Conservation (phyloP, 345 rosid genomes). For the Populus nigra region DNA sequence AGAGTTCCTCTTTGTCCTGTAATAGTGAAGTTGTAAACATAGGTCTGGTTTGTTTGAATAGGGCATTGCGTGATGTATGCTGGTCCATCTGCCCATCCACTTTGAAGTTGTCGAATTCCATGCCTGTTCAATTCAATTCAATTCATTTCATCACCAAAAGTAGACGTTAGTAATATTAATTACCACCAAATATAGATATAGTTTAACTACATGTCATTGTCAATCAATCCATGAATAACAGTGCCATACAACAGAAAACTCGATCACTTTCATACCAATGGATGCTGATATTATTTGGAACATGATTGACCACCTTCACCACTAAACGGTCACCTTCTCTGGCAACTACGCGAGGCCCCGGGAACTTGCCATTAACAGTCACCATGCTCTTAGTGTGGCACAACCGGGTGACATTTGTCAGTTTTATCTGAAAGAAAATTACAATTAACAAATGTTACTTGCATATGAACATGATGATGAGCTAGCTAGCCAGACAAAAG, state of each 20-base stretch:
- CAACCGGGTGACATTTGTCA: slow-evolving; percentile 42
- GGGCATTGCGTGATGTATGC: slow-evolving; percentile 74
- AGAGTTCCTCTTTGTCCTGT: slow-evolving; percentile 75
- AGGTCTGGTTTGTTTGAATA: slow-evolving; percentile 56
- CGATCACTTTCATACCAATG: slow-evolving; percentile 40
- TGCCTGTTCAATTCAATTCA: slow-evolving; percentile 46
- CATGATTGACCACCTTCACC: slow-evolving; percentile 48
- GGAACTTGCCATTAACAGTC: slow-evolving; percentile 52
- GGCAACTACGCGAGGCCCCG: slow-evolving; percentile 52
- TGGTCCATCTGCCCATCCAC: slow-evolving; percentile 88
- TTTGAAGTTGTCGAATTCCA: slow-evolving; percentile 60
- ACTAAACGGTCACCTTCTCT: slow-evolving; percentile 53
- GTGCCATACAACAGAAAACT: not conserved
- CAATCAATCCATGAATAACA: not conserved
- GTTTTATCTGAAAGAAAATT: slow-evolving; percentile 27
- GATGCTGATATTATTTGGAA: slow-evolving; percentile 44
- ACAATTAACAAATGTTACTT: not conserved
- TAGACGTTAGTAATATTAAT: not conserved
- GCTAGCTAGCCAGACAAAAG: not conserved
- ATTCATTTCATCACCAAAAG: not conserved
- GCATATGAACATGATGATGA: too few relatives aligned
- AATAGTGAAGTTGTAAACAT: slow-evolving; percentile 67
- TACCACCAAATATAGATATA: not conserved
- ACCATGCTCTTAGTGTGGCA: slow-evolving; percentile 50
- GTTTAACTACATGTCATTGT: not conserved